Evolutionary conservation across 495 filamentous ascomycete species (phyloP), one percentile per base, ranked within the genome.

Genomic region (Zalerion maritima): DNA sequence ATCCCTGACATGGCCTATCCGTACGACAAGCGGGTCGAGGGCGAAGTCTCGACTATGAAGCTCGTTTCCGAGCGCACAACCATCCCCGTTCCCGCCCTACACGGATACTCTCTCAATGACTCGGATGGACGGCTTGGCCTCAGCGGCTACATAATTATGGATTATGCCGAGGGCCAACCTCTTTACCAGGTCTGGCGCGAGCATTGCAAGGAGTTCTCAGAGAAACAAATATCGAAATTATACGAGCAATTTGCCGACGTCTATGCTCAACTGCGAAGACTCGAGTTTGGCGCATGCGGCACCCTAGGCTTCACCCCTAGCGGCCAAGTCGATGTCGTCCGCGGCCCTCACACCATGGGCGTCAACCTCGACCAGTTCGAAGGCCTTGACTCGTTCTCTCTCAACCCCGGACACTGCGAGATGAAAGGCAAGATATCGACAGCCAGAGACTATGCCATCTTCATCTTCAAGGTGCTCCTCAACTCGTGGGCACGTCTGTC

Each of bases 271-370:
- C 32, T 34, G 3, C 23, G 32, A n/a, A 14, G 12, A 4, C 21
- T 26, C 13, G 32, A 34, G 10, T 27, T 34, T 24, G 21, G 20
- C 16, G 15, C 24, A 6, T 18, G 26, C 15, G 24, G 32, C 5
- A 15, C 21, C 3, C 16, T 34, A 18, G 21, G 17, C 5, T 14
- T 14, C 15, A 6, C 9, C n/a, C n/a, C 1, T 10, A 18, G 8
- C 26, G 4, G 26, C 26, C 26, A 4, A 28, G 17, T 5, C 17
- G 26, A n/a, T n/a, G n/a, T n/a, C n/a, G n/a, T n/a, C n/a, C n/a
- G n/a, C n/a, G n/a, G n/a, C n/a, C n/a, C n/a, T n/a, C n/a, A n/a
- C n/a, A n/a, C n/a, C n/a, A n/a, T n/a, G n/a, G n/a, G n/a, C n/a
- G n/a, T n/a, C n/a, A n/a, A n/a, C n/a, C n/a, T n/a, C n/a, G n/a